Evolutionary conservation across 2,329 filamentous ascomycete genomes (phyloP).

Genomic region (Blastomyces silverae): DNA sequence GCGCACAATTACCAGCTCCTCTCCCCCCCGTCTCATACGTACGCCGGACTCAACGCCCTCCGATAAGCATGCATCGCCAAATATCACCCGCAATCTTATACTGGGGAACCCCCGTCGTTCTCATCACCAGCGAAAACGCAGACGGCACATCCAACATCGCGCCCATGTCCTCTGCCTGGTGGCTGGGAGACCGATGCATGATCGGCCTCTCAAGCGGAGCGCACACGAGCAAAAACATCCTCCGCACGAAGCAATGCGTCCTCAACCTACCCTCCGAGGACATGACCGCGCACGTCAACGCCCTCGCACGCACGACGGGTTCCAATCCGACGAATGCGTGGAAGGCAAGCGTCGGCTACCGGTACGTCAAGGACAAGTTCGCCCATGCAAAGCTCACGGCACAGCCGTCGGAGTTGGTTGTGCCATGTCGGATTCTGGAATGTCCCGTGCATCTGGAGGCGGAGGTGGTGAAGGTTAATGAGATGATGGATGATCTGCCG

Average conservation of each 20-base stretch:
- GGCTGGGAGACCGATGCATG: conserved; percentile 10
- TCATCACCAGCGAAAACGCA: conserved; percentile 12
- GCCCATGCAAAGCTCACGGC: conserved; percentile 28
- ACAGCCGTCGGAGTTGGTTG: conserved; percentile 31
- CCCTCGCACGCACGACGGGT: conserved; percentile 38
- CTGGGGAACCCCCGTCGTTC: conserved; percentile 9
- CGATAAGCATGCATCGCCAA: conserved; percentile 4
- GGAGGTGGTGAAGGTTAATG: conserved; percentile 31
- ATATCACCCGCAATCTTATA: conserved; percentile 10
- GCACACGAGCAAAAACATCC: conserved; percentile 46
- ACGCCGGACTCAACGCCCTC: neutral
- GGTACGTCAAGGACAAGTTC: conserved; percentile 8
- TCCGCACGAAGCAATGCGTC: conserved; percentile 40
- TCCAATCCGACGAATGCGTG: conserved; percentile 22
- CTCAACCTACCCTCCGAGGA: conserved; percentile 38
- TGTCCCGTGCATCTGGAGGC: conserved; percentile 44
- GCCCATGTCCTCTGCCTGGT: conserved; percentile 8
- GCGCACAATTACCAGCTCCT: neutral
- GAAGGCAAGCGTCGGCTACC: conserved; percentile 1
- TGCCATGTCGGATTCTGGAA: conserved; percentile 33
- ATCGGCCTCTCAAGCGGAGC: conserved; percentile 5
- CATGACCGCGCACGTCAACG: conserved; percentile 34
- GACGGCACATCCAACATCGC: conserved; percentile 10
- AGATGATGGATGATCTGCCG: conserved; percentile 30
- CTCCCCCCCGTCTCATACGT: no score